Percentiles rank a stretch among this genome's conserved stretches.
Conservation (phyloP, 176 grass and related monocot genomes). For the Tuctoria greenei region DNA sequence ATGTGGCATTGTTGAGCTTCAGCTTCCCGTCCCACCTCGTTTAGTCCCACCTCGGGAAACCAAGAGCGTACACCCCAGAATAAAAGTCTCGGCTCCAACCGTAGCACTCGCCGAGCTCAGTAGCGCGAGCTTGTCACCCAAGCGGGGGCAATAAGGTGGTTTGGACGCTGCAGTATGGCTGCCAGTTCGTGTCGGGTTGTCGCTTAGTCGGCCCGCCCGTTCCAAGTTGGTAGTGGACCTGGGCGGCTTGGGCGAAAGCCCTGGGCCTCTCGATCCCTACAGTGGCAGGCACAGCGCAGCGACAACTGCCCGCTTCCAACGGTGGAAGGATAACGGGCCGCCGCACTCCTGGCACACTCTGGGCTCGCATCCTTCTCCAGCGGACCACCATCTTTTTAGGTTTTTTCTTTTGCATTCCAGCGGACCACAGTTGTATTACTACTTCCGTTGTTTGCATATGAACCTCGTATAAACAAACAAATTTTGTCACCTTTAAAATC, state of each 20-base stretch:
- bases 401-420: not conserved
- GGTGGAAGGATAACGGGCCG: constrained; percentile 46
- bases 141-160: constrained; percentile 14
- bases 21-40: not conserved
- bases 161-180: not conserved
- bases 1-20: too few species aligned
- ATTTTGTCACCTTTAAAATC: too few species aligned
- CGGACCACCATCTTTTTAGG: constrained; percentile 12
- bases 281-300: constrained; percentile 39
- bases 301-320: constrained; percentile 33
- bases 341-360: not conserved
- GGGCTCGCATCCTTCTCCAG: not conserved
- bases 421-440: too few species aligned
- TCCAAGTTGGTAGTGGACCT: constrained; percentile 26
- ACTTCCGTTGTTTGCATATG: too few species aligned
- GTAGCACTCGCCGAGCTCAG: not conserved
- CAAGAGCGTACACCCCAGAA: accelerated
- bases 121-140: constrained; percentile 32
- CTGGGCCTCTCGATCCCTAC: not conserved
- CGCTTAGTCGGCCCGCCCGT: constrained; percentile 18
- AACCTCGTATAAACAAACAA: too few species aligned
- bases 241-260: not conserved
- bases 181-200: not conserved
- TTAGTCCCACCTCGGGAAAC: constrained; percentile 32
- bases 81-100: not conserved